A percentile compares a stretch with the other conserved stretches of the same genome.
These are phyloP conservation scores for Wickerhamomyces subpelliculosus DNA, from an alignment of 805 yeast genomes.

Conservation along the genomic window DNA sequence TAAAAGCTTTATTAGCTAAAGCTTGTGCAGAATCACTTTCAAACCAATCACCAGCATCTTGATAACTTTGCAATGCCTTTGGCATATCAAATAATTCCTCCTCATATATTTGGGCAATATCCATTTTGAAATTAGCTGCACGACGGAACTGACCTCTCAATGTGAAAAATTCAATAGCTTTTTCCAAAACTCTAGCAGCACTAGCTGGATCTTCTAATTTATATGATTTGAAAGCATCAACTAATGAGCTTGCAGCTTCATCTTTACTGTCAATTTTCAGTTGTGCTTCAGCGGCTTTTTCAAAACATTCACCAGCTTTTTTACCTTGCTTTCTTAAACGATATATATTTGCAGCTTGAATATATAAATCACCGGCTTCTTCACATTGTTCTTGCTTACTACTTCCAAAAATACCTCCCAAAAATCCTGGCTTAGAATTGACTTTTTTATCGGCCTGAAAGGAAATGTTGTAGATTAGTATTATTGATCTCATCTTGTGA, in stretches of 20 bases:
- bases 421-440: constrained; percentile 64
- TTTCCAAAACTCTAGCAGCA: constrained; percentile 69
- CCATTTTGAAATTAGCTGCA: constrained; percentile 91
- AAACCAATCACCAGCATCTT: constrained; percentile 95
- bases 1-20: constrained; percentile 75
- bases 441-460: constrained; percentile 62
- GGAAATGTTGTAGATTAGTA: constrained; percentile 2
- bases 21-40: constrained; percentile 91
- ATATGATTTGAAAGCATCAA: constrained; percentile 87
- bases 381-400: constrained; percentile 61
- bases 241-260: constrained; percentile 84
- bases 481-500: too few species aligned
- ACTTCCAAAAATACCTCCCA: constrained; percentile 56
- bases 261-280: constrained; percentile 69
- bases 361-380: constrained; percentile 86
- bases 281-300: constrained; percentile 80
- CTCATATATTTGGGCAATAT: constrained; percentile 83
- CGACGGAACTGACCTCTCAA: constrained; percentile 91
- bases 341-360: constrained; percentile 91
- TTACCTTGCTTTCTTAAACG: constrained; percentile 65
- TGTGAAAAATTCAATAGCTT: constrained; percentile 80
- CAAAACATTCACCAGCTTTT: constrained; percentile 77
- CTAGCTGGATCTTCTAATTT: constrained; percentile 65
- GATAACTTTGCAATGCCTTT: constrained; percentile 72
- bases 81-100: constrained; percentile 57